Evolutionary conservation across 257 asterid species (phyloP), one percentile per base, ranked within the genome.

Genomic region (Linderniella brevidens): DNA sequence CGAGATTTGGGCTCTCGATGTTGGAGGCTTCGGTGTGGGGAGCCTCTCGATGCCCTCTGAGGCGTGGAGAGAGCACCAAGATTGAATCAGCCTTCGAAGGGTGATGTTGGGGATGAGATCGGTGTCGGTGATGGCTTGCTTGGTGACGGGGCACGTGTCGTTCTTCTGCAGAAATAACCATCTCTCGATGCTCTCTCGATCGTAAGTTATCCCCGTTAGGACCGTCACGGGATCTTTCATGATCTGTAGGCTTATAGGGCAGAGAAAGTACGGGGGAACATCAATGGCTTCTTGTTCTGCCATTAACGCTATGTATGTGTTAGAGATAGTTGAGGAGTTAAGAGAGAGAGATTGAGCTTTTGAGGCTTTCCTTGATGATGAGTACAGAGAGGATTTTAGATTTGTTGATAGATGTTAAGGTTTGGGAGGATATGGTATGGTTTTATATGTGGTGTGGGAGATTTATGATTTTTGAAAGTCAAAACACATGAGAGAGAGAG

Each of bases 211-310:
- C 19, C 97, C 97, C 9, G 92, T 80, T 0, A 78, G 40, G 57
- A 72, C 17, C 0, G 77, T 78, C 6, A 87, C 93, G 0, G 97
- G 97, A 13, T 83, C 97, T 58, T 76, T 78, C 97, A 87, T 87
- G 50, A 80, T 74, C 37, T 80, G 67, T 4, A 87, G 68, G 0
- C 83, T 65, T 12, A 87, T 87, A 0, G 95, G 95, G 55, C 97
- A 87, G 8, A 83, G 58, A n/a, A 83, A 87, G 51, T 73, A 83
- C 0, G 83, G 58, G 0, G 97, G 97, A 17, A 83, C 71, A 35
- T 83, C 85, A 46, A 83, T 51, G n/a, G 6, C 32, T 25, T 3
- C 32, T 25, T 25, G 4, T 51, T 72, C 90, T 15, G 76, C 71
- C 65, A 54, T 68, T 15, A 13, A 41, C 35, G 35, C 11, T 49